Conservation (phyloP, 148 eudicot genomes). For the Fallopia convolvulus region DNA sequence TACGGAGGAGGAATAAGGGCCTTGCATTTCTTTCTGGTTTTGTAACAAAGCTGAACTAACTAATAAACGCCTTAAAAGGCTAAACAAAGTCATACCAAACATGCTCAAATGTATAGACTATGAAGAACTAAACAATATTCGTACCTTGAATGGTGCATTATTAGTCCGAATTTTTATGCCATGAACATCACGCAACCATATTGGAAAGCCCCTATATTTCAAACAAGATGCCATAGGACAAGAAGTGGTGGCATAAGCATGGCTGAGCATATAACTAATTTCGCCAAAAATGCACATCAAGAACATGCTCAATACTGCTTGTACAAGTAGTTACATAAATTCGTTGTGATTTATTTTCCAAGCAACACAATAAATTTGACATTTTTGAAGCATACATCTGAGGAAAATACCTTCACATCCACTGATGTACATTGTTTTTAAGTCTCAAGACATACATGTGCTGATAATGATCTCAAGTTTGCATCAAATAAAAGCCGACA, state of each 20-base stretch:
- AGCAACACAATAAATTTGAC: not conserved
- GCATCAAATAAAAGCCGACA: not conserved
- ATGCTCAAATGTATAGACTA: not conserved
- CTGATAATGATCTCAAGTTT: not conserved
- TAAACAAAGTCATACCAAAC: not conserved
- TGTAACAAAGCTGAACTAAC: constrained; percentile 7
- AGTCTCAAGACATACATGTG: not conserved
- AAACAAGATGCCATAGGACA: not conserved
- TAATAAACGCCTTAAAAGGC: not conserved
- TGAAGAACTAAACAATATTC: not conserved
- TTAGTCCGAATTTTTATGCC: constrained; percentile 94
- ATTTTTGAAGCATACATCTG: not conserved
- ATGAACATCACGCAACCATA: constrained; percentile 94
- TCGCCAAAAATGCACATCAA: not conserved
- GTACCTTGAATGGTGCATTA: constrained; percentile 85
- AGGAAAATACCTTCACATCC: not conserved
- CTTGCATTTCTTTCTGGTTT: constrained; percentile 83
- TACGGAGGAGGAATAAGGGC: too few species aligned
- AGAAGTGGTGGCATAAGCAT: not conserved
- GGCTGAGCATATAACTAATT: not conserved
- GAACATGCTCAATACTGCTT: not conserved
- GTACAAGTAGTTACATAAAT: not conserved
- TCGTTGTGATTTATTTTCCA: not conserved
- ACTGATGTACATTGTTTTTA: not conserved
- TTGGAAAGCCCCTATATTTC: constrained; percentile 79